Percentiles rank a stretch among this genome's conserved stretches.
These are phyloP conservation scores for Podaxis pistillaris DNA, from an alignment of 768 basidiomycete species.

Conservation along the genomic window DNA sequence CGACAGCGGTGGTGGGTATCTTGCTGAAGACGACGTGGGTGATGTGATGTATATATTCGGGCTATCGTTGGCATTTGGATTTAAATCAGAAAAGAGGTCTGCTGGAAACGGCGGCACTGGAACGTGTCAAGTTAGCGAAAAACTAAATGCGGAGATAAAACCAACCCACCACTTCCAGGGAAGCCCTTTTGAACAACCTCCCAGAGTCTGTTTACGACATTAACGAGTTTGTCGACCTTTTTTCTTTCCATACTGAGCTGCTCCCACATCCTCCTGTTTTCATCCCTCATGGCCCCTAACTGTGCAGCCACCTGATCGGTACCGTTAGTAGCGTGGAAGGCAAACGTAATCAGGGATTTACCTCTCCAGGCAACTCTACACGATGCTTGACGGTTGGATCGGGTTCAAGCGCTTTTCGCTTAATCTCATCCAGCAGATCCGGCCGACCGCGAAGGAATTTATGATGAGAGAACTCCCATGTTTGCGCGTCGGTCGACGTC, in stretches of 20 bases:
- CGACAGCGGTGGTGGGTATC: conserved; percentile 43
- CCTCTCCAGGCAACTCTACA: conserved; percentile 81
- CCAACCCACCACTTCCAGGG: conserved; percentile 48
- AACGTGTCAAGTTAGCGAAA: background rate
- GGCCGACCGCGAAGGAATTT: conserved; percentile 81
- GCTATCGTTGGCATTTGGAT: conserved; percentile 41
- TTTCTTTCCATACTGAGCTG: conserved; percentile 52
- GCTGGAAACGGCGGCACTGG: conserved; percentile 45
- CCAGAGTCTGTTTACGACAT: conserved; percentile 59
- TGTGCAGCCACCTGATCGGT: conserved; percentile 52
- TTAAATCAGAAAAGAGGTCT: conserved; percentile 39
- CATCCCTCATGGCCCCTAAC: conserved; percentile 67
- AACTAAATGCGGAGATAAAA: conserved; percentile 3
- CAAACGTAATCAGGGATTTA: conserved; percentile 29
- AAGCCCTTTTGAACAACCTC: conserved; percentile 59
- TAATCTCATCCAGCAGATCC: conserved; percentile 83
- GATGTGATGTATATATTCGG: conserved; percentile 78
- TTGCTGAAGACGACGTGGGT: conserved; percentile 43
- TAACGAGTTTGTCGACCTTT: conserved; percentile 60
- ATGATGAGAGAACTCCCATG: conserved; percentile 88
- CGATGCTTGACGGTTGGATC: conserved; percentile 71
- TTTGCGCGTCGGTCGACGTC: conserved; percentile 77
- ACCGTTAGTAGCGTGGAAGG: background rate
- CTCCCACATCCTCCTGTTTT: conserved; percentile 65
- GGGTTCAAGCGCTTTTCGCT: conserved; percentile 81